A percentile compares a stretch with the other conserved stretches of the same genome.
Conservation (phyloP, 2,329 filamentous ascomycete species). For the Neofusicoccum cordaticola region DNA sequence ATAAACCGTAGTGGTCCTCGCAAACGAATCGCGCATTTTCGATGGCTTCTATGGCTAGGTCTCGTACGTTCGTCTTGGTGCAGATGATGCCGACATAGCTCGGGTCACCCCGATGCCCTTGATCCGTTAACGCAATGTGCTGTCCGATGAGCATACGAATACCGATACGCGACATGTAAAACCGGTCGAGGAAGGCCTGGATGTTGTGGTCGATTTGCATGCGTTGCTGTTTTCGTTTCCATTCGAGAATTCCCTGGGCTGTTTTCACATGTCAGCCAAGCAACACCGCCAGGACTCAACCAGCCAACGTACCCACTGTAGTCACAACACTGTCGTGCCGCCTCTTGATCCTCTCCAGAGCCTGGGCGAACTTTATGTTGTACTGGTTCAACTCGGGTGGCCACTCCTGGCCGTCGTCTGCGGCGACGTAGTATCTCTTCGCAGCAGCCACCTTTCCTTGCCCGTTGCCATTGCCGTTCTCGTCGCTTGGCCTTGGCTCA, state of each 20-base stretch:
- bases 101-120: slow-evolving; percentile 82
- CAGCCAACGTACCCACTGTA: slow-evolving; percentile 60
- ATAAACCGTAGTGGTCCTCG: slow-evolving; percentile 96
- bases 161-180: slow-evolving; percentile 99
- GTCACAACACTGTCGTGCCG: slow-evolving; percentile 96
- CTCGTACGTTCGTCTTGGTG: slow-evolving; percentile 94
- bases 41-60: slow-evolving; percentile 94
- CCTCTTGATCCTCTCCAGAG: slow-evolving; percentile 89
- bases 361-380: slow-evolving; percentile 86
- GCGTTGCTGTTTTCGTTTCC: slow-evolving; percentile 91
- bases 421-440: slow-evolving; percentile 84
- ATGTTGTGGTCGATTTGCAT: slow-evolving; percentile 99
- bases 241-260: slow-evolving; percentile 95
- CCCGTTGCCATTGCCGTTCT: slow-evolving; percentile 47
- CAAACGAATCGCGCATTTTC: slow-evolving; percentile 99
- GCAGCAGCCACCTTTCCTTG: slow-evolving; percentile 47
- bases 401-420: slow-evolving; percentile 87
- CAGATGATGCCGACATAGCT: slow-evolving; percentile 98
- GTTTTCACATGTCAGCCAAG: slow-evolving; percentile 4
- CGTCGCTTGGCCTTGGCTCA: slow-evolving; percentile 35
- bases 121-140: slow-evolving; percentile 94
- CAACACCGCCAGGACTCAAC: background rate
- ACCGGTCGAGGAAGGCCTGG: slow-evolving; percentile 94
- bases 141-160: slow-evolving; percentile 99
- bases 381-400: slow-evolving; percentile 91